Evolutionary conservation across 139 green algal species (phyloP).

Genomic region (Chlorella sp.): DNA sequence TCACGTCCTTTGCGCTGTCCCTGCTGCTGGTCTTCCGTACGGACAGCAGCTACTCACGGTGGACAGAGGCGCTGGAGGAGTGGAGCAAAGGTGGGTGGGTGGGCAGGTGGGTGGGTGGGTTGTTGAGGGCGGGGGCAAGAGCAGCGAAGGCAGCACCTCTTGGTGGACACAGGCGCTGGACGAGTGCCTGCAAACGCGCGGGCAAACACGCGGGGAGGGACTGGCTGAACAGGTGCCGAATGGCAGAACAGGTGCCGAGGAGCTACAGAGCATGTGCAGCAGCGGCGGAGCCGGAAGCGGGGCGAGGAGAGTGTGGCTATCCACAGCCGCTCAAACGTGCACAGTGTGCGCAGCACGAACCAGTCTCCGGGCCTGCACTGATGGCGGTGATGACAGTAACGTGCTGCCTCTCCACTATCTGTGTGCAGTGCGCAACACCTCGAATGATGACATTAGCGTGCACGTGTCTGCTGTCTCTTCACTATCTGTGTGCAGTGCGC

Average conservation of each 20-base stretch:
- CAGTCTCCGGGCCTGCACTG: neutral
- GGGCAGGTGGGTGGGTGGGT: neutral
- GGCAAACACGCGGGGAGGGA: no score
- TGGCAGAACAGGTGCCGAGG: no score
- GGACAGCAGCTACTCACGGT: constrained; percentile 31
- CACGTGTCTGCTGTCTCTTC: neutral
- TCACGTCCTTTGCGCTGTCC: constrained; percentile 36
- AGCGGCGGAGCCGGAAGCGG: no score
- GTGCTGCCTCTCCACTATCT: neutral
- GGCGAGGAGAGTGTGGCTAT: neutral
- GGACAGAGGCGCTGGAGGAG: constrained; percentile 13
- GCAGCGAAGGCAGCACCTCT: neutral
- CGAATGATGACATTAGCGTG: neutral
- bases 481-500: neutral
- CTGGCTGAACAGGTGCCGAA: no score
- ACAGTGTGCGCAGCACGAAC: neutral
- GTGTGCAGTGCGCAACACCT: neutral
- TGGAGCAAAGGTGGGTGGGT: constrained; percentile 1
- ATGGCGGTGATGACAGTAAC: neutral
- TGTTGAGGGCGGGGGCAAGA: neutral
- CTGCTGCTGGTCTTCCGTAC: constrained; percentile 48
- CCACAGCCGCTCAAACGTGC: neutral
- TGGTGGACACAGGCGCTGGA: neutral
- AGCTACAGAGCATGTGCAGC: no score
- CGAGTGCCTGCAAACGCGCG: no score